Percentiles rank a stretch among this genome's conserved stretches.
phyloP scores from a whole-genome alignment of 83 land plant genomes.

The Thuja plicata region DNA sequence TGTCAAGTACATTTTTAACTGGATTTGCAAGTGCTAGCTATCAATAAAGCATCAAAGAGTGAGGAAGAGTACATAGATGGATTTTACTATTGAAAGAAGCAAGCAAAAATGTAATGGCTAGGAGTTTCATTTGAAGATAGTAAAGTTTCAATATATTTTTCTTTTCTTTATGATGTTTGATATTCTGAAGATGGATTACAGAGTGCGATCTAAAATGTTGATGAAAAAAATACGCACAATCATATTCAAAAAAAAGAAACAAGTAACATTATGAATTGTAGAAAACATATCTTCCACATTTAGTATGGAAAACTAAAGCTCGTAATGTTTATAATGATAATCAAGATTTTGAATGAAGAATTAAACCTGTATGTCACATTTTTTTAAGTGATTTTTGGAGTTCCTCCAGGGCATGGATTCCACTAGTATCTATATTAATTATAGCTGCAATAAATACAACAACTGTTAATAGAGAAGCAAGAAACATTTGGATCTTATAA shows the following conservation, averaged over 20 bases:
- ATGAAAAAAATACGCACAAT: too few species aligned
- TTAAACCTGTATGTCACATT: constrained; percentile 59
- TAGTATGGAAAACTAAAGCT: too few species aligned
- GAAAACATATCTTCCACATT: too few species aligned
- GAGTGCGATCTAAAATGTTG: too few species aligned
- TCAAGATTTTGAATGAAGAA: not conserved
- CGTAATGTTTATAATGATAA: too few species aligned
- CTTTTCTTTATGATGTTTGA: too few species aligned
- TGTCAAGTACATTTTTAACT: constrained; percentile 57
- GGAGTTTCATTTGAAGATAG: not conserved
- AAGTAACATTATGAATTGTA: too few species aligned
- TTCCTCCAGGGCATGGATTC: constrained; percentile 78
- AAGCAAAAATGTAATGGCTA: not conserved
- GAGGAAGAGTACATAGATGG: not conserved
- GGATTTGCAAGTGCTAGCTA: constrained; percentile 69
- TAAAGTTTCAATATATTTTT: too few species aligned
- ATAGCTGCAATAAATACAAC: constrained; percentile 61
- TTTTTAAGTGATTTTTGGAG: constrained; percentile 54
- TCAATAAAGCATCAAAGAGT: not conserved
- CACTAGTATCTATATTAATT: constrained; percentile 85
- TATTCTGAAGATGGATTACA: too few species aligned
- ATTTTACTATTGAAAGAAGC: too few species aligned
- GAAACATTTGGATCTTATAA: not conserved
- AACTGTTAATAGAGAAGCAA: not conserved
- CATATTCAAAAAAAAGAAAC: too few species aligned